Conservation (phyloP, 306 rosid genomes). For the Dicorynia guianensis region DNA sequence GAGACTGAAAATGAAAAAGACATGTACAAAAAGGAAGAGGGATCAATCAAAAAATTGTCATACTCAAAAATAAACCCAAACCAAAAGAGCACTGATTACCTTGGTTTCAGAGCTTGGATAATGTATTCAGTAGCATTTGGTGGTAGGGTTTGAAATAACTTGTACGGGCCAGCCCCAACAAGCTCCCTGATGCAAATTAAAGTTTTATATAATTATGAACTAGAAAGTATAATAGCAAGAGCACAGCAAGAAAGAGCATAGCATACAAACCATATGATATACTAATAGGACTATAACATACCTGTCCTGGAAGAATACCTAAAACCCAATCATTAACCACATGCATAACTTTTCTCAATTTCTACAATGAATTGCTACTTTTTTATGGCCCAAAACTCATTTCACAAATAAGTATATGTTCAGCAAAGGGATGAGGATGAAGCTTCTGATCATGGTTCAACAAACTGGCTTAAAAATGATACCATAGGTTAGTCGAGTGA, state of each 20-base stretch:
- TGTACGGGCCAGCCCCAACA: constrained; percentile 52
- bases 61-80: constrained; percentile 6
- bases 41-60: constrained; percentile 23
- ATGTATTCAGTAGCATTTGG: constrained; percentile 70
- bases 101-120: constrained; percentile 75
- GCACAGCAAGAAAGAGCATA: constrained; percentile 13
- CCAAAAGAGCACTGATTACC: constrained; percentile 50
- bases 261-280: constrained; percentile 5
- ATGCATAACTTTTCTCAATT: constrained; percentile 1
- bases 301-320: background rate
- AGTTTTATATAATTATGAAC: constrained; percentile 3
- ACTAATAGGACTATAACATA: background rate
- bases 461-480: background rate
- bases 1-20: background rate
- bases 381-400: constrained; percentile 1
- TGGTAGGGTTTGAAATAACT: constrained; percentile 60
- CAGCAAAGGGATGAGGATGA: constrained; percentile 7
- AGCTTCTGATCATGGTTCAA: background rate
- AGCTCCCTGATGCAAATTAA: constrained; percentile 47
- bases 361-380: constrained; percentile 4
- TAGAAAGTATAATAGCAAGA: constrained; percentile 25
- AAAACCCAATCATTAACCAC: background rate
- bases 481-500: background rate
- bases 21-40: background rate
- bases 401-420: background rate